Conservation (phyloP, 2,329 filamentous ascomycete genomes). For the Epichloe festucae region DNA sequence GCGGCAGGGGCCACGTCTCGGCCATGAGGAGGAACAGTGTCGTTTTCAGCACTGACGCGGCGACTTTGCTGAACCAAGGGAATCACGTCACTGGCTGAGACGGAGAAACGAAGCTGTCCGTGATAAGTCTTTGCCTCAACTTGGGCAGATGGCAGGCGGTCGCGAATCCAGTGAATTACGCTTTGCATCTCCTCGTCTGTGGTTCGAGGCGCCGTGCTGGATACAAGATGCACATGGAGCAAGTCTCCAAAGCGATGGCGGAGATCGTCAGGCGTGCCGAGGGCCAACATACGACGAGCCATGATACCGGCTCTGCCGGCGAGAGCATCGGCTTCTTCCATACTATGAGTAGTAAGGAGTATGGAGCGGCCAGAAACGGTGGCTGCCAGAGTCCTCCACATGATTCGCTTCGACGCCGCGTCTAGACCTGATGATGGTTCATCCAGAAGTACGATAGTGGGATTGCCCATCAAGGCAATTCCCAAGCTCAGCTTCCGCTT, state of each 20-base stretch:
- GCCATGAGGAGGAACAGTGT: background rate
- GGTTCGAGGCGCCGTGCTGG: conserved; percentile 61
- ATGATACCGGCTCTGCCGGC: conserved; percentile 78
- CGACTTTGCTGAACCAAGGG: conserved; percentile 8
- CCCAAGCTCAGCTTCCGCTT: conserved; percentile 84
- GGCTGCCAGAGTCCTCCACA: conserved; percentile 75
- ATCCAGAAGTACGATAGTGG: conserved; percentile 73
- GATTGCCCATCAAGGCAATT: conserved; percentile 88
- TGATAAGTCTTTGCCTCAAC: conserved; percentile 68
- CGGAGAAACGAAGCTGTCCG: conserved; percentile 75
- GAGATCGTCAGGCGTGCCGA: conserved; percentile 63
- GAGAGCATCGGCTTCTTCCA: conserved; percentile 90
- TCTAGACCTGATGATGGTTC: conserved; percentile 85
- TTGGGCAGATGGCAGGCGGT: conserved; percentile 48
- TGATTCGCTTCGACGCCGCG: conserved; percentile 77
- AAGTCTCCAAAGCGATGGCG: conserved; percentile 64
- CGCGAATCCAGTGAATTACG: conserved; percentile 53
- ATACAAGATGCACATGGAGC: conserved; percentile 72
- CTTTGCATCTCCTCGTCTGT: conserved; percentile 51
- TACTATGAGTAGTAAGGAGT: conserved; percentile 80
- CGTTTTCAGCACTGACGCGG: background rate
- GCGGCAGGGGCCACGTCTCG: conserved; percentile 12
- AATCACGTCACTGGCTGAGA: conserved; percentile 40
- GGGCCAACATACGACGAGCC: conserved; percentile 70
- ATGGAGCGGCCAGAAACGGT: conserved; percentile 69